Base-by-base conservation (phyloP, 176 grass and related monocot species). In the Juncus effusus region DNA sequence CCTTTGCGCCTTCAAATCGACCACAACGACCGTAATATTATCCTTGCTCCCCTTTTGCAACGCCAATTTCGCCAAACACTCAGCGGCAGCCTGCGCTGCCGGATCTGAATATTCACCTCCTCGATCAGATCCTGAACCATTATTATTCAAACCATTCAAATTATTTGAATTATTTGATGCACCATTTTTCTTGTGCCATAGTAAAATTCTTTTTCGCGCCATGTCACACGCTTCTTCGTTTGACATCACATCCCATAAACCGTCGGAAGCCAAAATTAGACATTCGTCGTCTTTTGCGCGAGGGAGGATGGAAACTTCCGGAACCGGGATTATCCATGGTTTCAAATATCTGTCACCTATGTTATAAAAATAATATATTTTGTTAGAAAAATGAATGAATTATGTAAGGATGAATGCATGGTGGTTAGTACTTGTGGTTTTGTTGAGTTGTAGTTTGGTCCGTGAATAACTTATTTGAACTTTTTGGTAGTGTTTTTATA, bases 241-340 rank as follows among this genome's bases (percentile, higher is more conserved):
- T 13, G 90, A 73, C 81, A 95, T 68, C 65, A 90, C 86, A 0
- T 95, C 90, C 90, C 86, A 95, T 47, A 95, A 82, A 72, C 90
- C 86, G 44, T 95, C 86, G 11, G 83, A 90, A 13, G 90, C 90
- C 74, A 95, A 78, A 82, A 90, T 42, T 67, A 95, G 90, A 8
- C 86, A 95, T 39, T 90, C 86, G 14, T 95, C 90, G 59, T 95
- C 90, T 78, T 84, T 90, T 16, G 90, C 86, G 16, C 91, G 81
- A 50, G 86, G 74, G 62, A 90, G 69, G 60, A 95, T 76, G 39
- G 81, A 84, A 14, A 95, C 78, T 79, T 95, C 91, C 40, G 90
- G 90, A 60, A 80, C 91, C 40, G 86, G 78, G 63, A 90, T 95
- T 67, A 95, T 95, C 86, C 91, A 90, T 73, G 91, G 91, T 78